Percentiles rank a stretch among this genome's conserved stretches.
These are phyloP conservation scores for Olyra latifolia DNA, from an alignment of 176 grass and related monocot genomes.

Conservation along the genomic window DNA sequence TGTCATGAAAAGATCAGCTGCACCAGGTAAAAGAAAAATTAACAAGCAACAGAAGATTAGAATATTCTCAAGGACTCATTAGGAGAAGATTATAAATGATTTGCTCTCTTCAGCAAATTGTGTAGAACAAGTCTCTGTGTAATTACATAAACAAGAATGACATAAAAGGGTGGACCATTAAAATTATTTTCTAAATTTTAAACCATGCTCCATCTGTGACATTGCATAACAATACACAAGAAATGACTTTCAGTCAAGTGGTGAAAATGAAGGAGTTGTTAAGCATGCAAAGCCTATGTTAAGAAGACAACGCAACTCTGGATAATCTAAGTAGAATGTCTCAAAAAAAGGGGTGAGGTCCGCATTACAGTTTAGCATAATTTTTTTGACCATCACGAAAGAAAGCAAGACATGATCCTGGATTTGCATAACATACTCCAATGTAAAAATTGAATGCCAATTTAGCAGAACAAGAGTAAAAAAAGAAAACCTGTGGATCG, in stretches of 20 bases:
- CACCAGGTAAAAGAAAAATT: no score
- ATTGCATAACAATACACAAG: no score
- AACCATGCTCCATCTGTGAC: no score
- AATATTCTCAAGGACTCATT: no score
- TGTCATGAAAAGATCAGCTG: no score
- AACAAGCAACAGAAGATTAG: no score
- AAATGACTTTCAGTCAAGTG: not conserved
- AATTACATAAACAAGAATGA: no score
- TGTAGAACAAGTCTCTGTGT: no score
- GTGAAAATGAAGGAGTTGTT: not conserved
- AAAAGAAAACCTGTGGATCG: slow-evolving; percentile 50
- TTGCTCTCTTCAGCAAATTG: no score
- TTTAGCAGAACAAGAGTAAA: slow-evolving; percentile 10
- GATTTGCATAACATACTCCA: not conserved
- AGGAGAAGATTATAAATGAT: no score
- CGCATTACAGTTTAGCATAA: not conserved
- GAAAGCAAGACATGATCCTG: not conserved
- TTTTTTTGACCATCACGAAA: not conserved
- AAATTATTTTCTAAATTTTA: no score
- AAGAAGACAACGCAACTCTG: not conserved
- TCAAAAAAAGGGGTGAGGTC: not conserved
- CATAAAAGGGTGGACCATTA: no score
- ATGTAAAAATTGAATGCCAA: not conserved
- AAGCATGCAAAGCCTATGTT: not conserved
- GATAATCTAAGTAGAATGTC: slow-evolving; percentile 1